phyloP scores from a whole-genome alignment of 495 filamentous ascomycete genomes.

The Collariella sp. region DNA sequence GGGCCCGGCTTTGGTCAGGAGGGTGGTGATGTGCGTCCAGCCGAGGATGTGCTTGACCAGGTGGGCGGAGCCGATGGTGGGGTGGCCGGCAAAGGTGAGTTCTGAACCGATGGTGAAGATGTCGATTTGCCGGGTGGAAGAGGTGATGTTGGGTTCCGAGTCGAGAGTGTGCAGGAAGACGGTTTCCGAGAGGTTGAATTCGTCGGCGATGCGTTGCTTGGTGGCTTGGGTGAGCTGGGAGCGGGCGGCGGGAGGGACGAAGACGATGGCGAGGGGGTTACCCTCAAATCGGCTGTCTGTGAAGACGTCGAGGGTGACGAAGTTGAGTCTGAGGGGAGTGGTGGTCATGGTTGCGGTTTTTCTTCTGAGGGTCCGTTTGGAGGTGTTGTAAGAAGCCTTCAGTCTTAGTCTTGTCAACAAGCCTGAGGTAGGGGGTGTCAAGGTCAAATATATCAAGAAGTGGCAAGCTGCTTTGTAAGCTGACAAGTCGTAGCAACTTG shows the following conservation, averaged over 20 bases:
- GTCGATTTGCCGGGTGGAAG: slow-evolving; percentile 44
- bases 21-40: slow-evolving; percentile 29
- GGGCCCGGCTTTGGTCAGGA: slow-evolving; percentile 56
- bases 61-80: slow-evolving; percentile 61
- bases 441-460: too few species aligned
- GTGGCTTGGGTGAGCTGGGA: slow-evolving; percentile 37
- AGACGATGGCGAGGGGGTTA: slow-evolving; percentile 60
- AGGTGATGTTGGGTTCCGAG: slow-evolving; percentile 3
- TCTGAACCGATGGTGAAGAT: slow-evolving; percentile 60
- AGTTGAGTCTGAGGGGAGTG: slow-evolving; percentile 30
- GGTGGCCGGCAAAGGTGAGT: slow-evolving; percentile 70
- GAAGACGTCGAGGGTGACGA: slow-evolving; percentile 62
- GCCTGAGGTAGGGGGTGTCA: too few species aligned
- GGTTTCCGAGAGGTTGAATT: slow-evolving; percentile 83
- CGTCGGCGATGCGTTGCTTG: slow-evolving; percentile 58
- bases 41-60: slow-evolving; percentile 38
- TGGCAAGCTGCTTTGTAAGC: too few species aligned
- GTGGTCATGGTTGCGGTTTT: background rate
- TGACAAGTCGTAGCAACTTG: too few species aligned
- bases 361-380: too few species aligned
- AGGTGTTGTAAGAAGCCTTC: too few species aligned
- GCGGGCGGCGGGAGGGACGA: slow-evolving; percentile 34
- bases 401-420: too few species aligned
- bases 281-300: slow-evolving; percentile 48
- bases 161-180: slow-evolving; percentile 60